Conservation (phyloP, 2,329 filamentous ascomycete genomes). For the Pseudovirgaria hyperparasitica region DNA sequence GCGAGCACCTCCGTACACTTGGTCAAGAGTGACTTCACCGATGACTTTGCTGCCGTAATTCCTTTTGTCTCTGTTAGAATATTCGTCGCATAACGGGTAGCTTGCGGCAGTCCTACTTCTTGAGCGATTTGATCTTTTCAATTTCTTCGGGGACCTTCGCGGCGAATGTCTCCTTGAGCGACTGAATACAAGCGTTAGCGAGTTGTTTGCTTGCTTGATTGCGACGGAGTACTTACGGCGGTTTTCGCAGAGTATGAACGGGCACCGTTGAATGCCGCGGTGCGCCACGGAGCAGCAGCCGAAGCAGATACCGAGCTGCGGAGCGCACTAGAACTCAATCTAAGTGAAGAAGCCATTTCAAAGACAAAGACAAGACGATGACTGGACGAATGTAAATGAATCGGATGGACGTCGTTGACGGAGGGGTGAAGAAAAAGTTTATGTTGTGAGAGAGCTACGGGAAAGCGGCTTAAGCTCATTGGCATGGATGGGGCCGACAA, state of each 20-base stretch:
- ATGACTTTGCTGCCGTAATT: constrained; percentile 91
- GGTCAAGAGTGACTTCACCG: constrained; percentile 96
- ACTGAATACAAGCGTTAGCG: constrained; percentile 42
- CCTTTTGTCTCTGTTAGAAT: constrained; percentile 37
- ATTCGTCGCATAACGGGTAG: constrained; percentile 6
- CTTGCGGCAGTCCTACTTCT: constrained; percentile 55
- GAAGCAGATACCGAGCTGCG: constrained; percentile 60
- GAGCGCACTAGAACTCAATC: constrained; percentile 69
- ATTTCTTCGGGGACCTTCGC: constrained; percentile 92
- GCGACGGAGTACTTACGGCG: constrained; percentile 45
- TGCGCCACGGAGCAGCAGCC: constrained; percentile 49
- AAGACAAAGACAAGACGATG: constrained; percentile 16
- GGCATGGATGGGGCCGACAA: constrained; percentile 1
- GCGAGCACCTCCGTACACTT: constrained; percentile 98
- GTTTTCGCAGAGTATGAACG: constrained; percentile 86
- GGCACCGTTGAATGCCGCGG: constrained; percentile 65
- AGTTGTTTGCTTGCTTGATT: constrained; percentile 5
- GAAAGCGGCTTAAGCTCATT: no score
- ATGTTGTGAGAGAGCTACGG: no score
- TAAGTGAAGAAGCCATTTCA: constrained; percentile 73
- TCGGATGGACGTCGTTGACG: constrained; percentile 15
- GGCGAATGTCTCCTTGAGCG: constrained; percentile 96
- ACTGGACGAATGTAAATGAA: constrained; percentile 21
- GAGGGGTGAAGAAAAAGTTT: constrained; percentile 14
- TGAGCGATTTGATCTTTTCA: constrained; percentile 97